phyloP scores from a whole-genome alignment of 164 flowering plant genomes.

The Platanus orientalis region DNA sequence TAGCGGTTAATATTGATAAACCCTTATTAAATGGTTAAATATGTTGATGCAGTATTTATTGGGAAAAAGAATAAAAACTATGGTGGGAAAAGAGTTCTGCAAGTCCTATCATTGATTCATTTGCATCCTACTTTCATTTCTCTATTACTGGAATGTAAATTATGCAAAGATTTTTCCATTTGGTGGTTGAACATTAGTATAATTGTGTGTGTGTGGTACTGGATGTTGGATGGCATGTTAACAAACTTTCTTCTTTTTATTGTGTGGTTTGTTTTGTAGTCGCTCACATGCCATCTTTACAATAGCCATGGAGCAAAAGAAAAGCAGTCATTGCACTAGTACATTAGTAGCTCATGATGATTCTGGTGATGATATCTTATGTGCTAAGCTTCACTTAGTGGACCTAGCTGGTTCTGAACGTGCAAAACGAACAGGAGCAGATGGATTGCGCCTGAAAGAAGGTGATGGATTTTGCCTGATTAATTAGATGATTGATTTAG shows the following conservation, averaged over 20 bases:
- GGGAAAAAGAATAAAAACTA: no score
- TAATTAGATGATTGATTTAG: no score
- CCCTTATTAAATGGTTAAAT: no score
- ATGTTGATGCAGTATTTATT: no score
- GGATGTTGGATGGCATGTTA: background rate
- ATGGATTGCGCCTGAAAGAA: constrained; percentile 92
- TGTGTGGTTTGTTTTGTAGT: constrained; percentile 32
- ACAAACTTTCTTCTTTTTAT: background rate
- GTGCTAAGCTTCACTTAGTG: constrained; percentile 92
- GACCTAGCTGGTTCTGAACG: constrained; percentile 99
- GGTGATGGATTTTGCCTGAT: no score
- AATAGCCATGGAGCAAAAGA: constrained; percentile 88
- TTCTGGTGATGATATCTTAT: constrained; percentile 60
- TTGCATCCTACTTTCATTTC: no score
- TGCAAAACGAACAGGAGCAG: constrained; percentile 94
- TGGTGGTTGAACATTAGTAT: background rate
- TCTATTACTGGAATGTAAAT: background rate
- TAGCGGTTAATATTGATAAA: no score
- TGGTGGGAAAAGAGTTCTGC: no score
- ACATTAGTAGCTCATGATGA: constrained; percentile 41
- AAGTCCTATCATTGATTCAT: no score
- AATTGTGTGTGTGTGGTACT: no score
- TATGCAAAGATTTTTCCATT: background rate
- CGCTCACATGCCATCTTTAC: constrained; percentile 99
- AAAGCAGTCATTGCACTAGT: constrained; percentile 14